A percentile compares a stretch with the other conserved stretches of the same genome.
Evolutionary conservation across 1,139 yeast species (phyloP).

Genomic region (Kurtzmaniella quercitrusa): DNA sequence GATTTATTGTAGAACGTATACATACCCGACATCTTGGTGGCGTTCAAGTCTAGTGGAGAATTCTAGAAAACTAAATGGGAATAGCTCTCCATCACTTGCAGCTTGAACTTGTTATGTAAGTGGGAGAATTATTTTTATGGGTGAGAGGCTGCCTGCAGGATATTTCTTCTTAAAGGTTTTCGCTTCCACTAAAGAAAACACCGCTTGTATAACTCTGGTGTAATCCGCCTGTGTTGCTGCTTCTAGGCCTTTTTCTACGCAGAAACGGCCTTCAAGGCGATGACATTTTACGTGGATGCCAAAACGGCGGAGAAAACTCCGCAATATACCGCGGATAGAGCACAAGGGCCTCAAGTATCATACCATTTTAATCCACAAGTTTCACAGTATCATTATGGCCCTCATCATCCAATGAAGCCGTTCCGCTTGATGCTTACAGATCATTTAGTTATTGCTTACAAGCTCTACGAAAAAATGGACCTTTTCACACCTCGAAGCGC

Average conservation of each 20-base stretch:
- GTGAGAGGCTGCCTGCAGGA: too few species aligned
- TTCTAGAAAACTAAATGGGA: background rate
- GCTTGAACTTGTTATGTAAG: too few species aligned
- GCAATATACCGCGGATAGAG: slow-evolving; percentile 42
- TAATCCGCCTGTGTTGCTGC: too few species aligned
- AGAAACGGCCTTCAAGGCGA: slow-evolving; percentile 4
- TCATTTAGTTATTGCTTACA: slow-evolving; percentile 81
- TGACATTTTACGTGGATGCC: slow-evolving; percentile 47
- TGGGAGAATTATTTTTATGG: too few species aligned
- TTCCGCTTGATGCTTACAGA: slow-evolving; percentile 91
- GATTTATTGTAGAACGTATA: too few species aligned
- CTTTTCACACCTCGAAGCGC: slow-evolving; percentile 80
- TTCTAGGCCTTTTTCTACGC: too few species aligned
- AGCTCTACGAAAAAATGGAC: slow-evolving; percentile 87
- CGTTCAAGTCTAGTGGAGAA: background rate
- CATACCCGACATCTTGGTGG: slow-evolving; percentile 15
- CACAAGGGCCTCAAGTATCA: slow-evolving; percentile 58
- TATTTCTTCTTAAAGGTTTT: too few species aligned
- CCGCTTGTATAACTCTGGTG: too few species aligned
- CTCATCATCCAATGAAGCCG: slow-evolving; percentile 98
- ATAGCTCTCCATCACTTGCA: too few species aligned
- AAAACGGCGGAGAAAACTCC: slow-evolving; percentile 61
- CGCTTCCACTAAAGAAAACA: too few species aligned
- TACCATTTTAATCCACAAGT: slow-evolving; percentile 88
- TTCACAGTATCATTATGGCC: slow-evolving; percentile 82